Percentiles rank a stretch among this genome's conserved stretches.
These are phyloP conservation scores for Pseudogymnoascus sp. DNA, from an alignment of 2,329 filamentous ascomycete genomes.

Conservation along the genomic window DNA sequence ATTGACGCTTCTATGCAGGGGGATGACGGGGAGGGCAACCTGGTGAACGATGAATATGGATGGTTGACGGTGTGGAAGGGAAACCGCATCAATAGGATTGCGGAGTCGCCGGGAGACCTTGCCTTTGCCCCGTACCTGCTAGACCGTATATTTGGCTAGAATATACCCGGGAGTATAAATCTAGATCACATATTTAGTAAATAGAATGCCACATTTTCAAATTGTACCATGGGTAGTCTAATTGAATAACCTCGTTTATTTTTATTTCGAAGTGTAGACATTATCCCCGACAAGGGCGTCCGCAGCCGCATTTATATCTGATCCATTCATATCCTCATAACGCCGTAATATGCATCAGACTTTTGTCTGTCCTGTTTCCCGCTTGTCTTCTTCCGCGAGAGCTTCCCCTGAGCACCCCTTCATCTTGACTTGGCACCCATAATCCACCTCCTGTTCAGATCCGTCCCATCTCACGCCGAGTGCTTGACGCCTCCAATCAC, in stretches of 20 bases:
- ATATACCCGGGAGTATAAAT: neutral
- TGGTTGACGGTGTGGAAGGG: slow-evolving; percentile 70
- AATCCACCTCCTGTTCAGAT: slow-evolving; percentile 3
- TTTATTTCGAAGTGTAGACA: neutral
- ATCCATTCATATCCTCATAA: slow-evolving; percentile 15
- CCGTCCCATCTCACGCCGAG: slow-evolving; percentile 27
- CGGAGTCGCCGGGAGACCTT: slow-evolving; percentile 58
- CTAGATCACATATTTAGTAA: neutral
- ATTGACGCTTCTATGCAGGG: slow-evolving; percentile 25
- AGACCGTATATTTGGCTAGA: slow-evolving; percentile 50
- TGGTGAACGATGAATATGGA: slow-evolving; percentile 60
- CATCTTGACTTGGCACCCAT: neutral
- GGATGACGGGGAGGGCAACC: slow-evolving; percentile 39
- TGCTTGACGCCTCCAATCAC: slow-evolving; percentile 83
- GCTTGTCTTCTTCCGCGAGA: neutral
- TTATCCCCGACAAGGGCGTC: neutral
- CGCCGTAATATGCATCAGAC: slow-evolving; percentile 27
- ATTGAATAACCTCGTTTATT: neutral
- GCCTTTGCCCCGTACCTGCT: slow-evolving; percentile 59
- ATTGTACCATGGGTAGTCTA: neutral
- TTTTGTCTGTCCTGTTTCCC: slow-evolving; percentile 6
- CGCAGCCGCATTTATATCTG: neutral
- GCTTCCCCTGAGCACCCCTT: neutral
- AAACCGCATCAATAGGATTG: slow-evolving; percentile 71
- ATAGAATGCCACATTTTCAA: neutral